Evolutionary conservation across 208 protist genomes (phyloP).

Genomic region (Herpetomonas samuelpessoai): DNA sequence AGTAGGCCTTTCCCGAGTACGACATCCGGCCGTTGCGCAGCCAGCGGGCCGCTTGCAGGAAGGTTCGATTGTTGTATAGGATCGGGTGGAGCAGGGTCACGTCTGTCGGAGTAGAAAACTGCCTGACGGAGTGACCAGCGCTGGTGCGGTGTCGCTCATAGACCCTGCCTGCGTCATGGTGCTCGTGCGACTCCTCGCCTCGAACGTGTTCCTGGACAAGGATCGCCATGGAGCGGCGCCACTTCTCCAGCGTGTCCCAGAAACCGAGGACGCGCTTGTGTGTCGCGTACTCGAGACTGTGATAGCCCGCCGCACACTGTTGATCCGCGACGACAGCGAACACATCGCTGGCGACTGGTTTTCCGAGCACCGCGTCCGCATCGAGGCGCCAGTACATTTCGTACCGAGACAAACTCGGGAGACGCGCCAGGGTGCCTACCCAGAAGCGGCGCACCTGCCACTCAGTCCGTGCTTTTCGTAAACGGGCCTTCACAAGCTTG

Average conservation of each 20-base stretch:
- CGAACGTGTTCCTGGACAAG: too few relatives aligned
- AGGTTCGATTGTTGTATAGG: too few relatives aligned
- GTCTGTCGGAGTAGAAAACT: too few relatives aligned
- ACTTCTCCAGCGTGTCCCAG: slow-evolving; percentile 3
- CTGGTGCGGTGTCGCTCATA: too few relatives aligned
- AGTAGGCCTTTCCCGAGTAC: too few relatives aligned
- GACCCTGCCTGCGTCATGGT: too few relatives aligned
- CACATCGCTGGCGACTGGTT: slow-evolving; percentile 22
- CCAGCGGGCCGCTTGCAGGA: too few relatives aligned
- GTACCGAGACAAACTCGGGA: slow-evolving; percentile 37
- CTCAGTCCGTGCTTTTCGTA: neutral
- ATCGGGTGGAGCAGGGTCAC: too few relatives aligned
- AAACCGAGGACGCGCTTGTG: slow-evolving; percentile 17
- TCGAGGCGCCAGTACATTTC: slow-evolving; percentile 57
- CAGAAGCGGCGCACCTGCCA: slow-evolving; percentile 33
- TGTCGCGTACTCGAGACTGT: slow-evolving; percentile 11
- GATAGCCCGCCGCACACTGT: slow-evolving; percentile 29
- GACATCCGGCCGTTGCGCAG: too few relatives aligned
- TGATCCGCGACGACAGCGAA: slow-evolving; percentile 23
- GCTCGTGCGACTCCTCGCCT: too few relatives aligned
- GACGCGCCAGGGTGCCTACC: slow-evolving; percentile 33
- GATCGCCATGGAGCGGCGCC: too few relatives aligned
- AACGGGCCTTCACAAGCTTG: neutral
- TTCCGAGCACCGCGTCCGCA: slow-evolving; percentile 27
- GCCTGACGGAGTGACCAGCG: too few relatives aligned